Conservation (phyloP, 192 early-diverging fungal genomes). For the Blastocladiella britannica region DNA sequence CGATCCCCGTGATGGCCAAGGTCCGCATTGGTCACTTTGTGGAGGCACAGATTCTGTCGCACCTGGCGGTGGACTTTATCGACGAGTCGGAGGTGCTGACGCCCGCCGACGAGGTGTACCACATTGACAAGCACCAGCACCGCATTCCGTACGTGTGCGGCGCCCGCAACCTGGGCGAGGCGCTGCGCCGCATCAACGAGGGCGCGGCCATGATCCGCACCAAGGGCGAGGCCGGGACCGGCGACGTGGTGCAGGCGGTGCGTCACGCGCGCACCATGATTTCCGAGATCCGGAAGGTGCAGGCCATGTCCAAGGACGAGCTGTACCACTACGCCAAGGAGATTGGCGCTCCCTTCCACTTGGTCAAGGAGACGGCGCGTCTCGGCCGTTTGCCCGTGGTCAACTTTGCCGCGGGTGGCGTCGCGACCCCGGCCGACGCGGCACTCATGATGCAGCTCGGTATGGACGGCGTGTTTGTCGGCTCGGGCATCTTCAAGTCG, state of each 20-base stretch:
- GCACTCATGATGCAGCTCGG: slow-evolving; percentile 99
- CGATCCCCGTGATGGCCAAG: slow-evolving; percentile 98
- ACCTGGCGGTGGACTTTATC: slow-evolving; percentile 83
- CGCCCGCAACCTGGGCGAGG: slow-evolving; percentile 89
- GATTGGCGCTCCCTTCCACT: slow-evolving; percentile 72
- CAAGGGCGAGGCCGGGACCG: slow-evolving; percentile 96
- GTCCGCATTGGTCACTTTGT: slow-evolving; percentile 98
- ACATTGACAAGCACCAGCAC: slow-evolving; percentile 85
- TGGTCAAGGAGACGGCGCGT: slow-evolving; percentile 69
- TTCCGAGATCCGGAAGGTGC: slow-evolving; percentile 65
- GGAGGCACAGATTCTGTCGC: slow-evolving; percentile 89
- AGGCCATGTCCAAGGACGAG: slow-evolving; percentile 68
- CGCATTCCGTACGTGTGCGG: slow-evolving; percentile 94
- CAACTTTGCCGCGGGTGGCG: slow-evolving; percentile 94
- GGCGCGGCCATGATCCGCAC: slow-evolving; percentile 97
- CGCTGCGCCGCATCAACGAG: slow-evolving; percentile 84
- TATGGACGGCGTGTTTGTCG: slow-evolving; percentile 95
- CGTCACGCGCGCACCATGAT: slow-evolving; percentile 79
- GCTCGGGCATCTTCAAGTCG: slow-evolving; percentile 92
- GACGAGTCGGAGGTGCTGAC: slow-evolving; percentile 95
- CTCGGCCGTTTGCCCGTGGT: slow-evolving; percentile 86
- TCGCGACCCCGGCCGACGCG: slow-evolving; percentile 96
- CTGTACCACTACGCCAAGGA: slow-evolving; percentile 93
- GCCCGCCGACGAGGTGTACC: slow-evolving; percentile 83
- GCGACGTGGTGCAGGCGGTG: slow-evolving; percentile 95